Evolutionary conservation across 2,329 filamentous ascomycete genomes (phyloP).

Genomic region (Cladosporium sp.): DNA sequence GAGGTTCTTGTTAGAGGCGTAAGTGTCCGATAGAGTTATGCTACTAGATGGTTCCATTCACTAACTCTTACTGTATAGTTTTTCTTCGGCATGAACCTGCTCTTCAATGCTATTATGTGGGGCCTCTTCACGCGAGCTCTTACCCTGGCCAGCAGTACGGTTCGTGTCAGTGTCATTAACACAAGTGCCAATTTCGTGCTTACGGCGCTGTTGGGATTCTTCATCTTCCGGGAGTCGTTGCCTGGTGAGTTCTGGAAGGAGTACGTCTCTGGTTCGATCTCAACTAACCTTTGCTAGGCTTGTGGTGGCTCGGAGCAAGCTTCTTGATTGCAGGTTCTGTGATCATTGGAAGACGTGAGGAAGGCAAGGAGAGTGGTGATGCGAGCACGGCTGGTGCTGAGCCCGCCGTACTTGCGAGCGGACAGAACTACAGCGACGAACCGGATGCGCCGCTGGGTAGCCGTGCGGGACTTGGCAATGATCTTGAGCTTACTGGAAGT

Average conservation of each 20-base stretch:
- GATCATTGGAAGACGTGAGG: slow-evolving; percentile 69
- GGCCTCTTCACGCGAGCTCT: slow-evolving; percentile 75
- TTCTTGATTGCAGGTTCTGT: slow-evolving; percentile 73
- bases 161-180: slow-evolving; percentile 77
- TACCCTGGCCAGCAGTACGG: slow-evolving; percentile 69
- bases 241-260: slow-evolving; percentile 41
- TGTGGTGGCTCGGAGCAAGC: slow-evolving; percentile 73
- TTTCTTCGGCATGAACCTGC: slow-evolving; percentile 71
- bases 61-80: slow-evolving; percentile 41
- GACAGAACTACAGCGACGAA: slow-evolving; percentile 26
- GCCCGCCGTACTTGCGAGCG: slow-evolving; percentile 14
- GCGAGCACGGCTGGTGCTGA: slow-evolving; percentile 20
- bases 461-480: not conserved
- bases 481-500: not conserved
- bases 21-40: slow-evolving; percentile 26
- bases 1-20: slow-evolving; percentile 51
- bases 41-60: not conserved
- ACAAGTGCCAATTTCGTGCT: slow-evolving; percentile 78
- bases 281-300: slow-evolving; percentile 27
- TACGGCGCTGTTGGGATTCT: slow-evolving; percentile 66
- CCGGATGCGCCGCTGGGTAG: slow-evolving; percentile 25
- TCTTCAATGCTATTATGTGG: slow-evolving; percentile 81
- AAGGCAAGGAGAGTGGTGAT: slow-evolving; percentile 35
- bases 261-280: not conserved
- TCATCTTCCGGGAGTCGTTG: slow-evolving; percentile 67